A percentile compares a stretch with the other conserved stretches of the same genome.
These are phyloP conservation scores for Fraxinus cuspidata DNA, from an alignment of 257 asterid genomes.

Conservation along the genomic window DNA sequence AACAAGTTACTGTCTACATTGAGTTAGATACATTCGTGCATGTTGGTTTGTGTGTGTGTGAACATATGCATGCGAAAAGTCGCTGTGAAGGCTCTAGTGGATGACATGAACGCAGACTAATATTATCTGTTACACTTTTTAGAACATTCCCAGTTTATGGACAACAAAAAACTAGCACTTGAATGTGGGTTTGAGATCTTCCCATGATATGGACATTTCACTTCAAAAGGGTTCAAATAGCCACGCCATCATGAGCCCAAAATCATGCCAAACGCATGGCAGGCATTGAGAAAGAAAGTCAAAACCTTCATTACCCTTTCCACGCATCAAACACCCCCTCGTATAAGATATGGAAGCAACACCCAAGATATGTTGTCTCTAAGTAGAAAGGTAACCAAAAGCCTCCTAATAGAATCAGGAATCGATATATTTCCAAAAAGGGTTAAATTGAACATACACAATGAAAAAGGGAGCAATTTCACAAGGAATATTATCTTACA, in stretches of 20 bases:
- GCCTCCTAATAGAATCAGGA: neutral
- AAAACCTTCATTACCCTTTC: neutral
- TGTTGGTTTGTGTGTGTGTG: no score
- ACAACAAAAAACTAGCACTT: no score
- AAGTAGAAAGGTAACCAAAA: neutral
- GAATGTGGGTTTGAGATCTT: no score
- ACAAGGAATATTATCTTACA: conserved; percentile 52
- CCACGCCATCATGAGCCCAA: neutral
- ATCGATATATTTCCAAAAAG: neutral
- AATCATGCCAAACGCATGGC: neutral
- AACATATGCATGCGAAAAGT: no score
- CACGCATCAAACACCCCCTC: neutral
- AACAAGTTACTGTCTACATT: no score
- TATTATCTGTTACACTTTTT: no score
- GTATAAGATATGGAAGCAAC: neutral
- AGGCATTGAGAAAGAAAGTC: neutral
- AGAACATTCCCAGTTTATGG: no score
- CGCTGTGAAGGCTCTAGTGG: no score
- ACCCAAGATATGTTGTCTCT: neutral
- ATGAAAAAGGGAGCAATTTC: conserved; percentile 20
- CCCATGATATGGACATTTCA: neutral
- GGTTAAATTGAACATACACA: neutral
- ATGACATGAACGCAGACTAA: no score
- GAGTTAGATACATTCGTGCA: no score
- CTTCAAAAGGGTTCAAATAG: neutral